Conservation (phyloP, 495 filamentous ascomycete species). For the Talaromyces thailandensis region DNA sequence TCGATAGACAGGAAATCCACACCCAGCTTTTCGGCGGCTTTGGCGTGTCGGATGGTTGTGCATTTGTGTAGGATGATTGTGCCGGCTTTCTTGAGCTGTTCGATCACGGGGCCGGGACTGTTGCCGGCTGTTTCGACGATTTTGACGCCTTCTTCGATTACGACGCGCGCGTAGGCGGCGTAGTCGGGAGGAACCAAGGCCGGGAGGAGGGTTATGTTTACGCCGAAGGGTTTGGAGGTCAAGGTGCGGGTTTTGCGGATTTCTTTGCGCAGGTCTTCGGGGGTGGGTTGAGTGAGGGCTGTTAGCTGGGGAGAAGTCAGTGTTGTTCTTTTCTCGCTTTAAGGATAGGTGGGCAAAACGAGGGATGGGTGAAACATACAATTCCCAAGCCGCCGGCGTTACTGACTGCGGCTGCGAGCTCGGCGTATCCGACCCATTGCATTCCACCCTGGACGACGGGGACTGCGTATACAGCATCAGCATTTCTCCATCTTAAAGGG, state of each 20-base stretch:
- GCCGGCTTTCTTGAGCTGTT: constrained; percentile 71
- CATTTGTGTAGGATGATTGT: constrained; percentile 90
- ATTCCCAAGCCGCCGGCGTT: constrained; percentile 94
- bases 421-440: constrained; percentile 87
- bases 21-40: constrained; percentile 85
- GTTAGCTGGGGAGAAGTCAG: constrained; percentile 45
- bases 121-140: constrained; percentile 98
- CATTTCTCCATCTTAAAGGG: neutral
- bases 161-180: constrained; percentile 79
- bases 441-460: constrained; percentile 98
- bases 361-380: constrained; percentile 12
- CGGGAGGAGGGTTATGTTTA: constrained; percentile 93
- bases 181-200: constrained; percentile 87
- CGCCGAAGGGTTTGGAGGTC: constrained; percentile 85
- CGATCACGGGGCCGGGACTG: constrained; percentile 83
- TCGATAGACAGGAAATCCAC: constrained; percentile 96
- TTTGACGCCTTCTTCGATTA: constrained; percentile 86
- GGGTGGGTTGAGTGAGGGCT: constrained; percentile 87
- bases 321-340: neutral
- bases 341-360: too few species aligned
- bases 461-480: constrained; percentile 40
- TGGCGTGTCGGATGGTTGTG: constrained; percentile 90
- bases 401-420: constrained; percentile 86
- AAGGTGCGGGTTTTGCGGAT: constrained; percentile 78
- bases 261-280: constrained; percentile 87